Base-by-base conservation (phyloP, 208 protist species). In the Balamuthia mandrillaris region DNA sequence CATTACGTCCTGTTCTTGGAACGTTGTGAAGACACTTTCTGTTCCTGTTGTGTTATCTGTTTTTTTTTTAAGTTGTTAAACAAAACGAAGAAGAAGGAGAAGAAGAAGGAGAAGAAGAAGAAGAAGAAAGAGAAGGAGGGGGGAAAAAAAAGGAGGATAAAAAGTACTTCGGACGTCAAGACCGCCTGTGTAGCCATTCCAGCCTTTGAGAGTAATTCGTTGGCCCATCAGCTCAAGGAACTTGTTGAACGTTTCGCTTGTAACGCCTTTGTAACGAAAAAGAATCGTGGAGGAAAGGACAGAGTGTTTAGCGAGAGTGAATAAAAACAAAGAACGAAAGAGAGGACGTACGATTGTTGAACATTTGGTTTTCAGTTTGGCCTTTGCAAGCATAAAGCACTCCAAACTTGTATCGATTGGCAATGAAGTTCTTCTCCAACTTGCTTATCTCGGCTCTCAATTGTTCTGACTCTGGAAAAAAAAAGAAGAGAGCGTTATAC, bases 351-450 rank as follows among this genome's bases (percentile, higher is more conserved):
- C 74, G 54, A 44, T 82, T 82, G 54, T 45, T 49, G 54, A 82
- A 82, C 74, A 82, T 82, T 27, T 82, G 74, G 74, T 82, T 82
- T 42, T 82, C 74, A 35, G 58, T 82, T 29, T 82, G 74, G 21
- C 37, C 74, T 3, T 61, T 31, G 39, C 63, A 65, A 16, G 31
- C 51, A 42, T 82, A 82, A 52, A 82, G 74, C 10, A 82, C 54
- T 7, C 74, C 74, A 29, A 82, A 82, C 74, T 82, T 82, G 54
- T 82, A 82, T 35, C 63, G 51, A 12, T 45, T 66, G 54, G 74
- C 58, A 37, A 82, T 51, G 74, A 82, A 82, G 39, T 82, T 82
- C 35, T 82, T 82, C 74, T 82, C 74, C 14, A 82, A 47, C 68
- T 78, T 78, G n/a, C n/a, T n/a, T n/a, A n/a, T n/a, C n/a, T n/a